Conservation (phyloP, 306 rosid species). For the Gastrolobium villosum region DNA sequence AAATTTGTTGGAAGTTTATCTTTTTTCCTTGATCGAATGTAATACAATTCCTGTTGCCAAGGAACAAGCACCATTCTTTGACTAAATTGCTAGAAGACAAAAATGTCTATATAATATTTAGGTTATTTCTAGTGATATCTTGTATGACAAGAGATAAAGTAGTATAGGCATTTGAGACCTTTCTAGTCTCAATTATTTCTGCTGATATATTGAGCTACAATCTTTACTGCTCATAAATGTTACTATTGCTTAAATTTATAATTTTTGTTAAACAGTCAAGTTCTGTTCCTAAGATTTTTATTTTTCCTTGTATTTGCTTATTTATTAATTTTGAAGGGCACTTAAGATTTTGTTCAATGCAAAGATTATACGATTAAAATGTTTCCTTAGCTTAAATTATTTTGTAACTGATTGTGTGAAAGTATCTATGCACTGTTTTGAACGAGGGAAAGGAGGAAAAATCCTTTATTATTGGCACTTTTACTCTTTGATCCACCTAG, state of each 20-base stretch:
- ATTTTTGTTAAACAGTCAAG: background rate
- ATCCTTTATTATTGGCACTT: background rate
- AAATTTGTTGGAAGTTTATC: slow-evolving; percentile 42
- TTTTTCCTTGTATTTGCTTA: background rate
- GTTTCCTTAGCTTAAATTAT: slow-evolving; percentile 2
- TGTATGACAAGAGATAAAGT: slow-evolving; percentile 32
- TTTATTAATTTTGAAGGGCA: slow-evolving; percentile 26
- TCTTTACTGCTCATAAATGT: slow-evolving; percentile 30
- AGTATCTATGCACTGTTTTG: slow-evolving; percentile 16
- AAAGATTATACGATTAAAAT: background rate
- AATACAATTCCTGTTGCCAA: slow-evolving; percentile 2
- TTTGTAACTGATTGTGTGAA: background rate
- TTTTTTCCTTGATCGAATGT: slow-evolving; percentile 9
- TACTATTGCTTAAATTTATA: slow-evolving; percentile 7
- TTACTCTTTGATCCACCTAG: background rate
- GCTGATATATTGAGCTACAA: background rate
- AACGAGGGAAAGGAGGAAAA: slow-evolving; percentile 22
- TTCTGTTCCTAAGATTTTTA: background rate
- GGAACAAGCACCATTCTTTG: background rate
- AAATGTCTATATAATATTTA: slow-evolving; percentile 16
- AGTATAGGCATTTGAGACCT: slow-evolving; percentile 8
- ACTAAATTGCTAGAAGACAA: slow-evolving; percentile 31
- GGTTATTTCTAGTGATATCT: slow-evolving; percentile 2
- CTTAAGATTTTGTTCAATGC: background rate
- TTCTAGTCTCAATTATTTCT: slow-evolving; percentile 12